These are phyloP conservation scores for Aspergillus leporis DNA, from an alignment of 495 filamentous ascomycete species.

Conservation along the genomic window DNA sequence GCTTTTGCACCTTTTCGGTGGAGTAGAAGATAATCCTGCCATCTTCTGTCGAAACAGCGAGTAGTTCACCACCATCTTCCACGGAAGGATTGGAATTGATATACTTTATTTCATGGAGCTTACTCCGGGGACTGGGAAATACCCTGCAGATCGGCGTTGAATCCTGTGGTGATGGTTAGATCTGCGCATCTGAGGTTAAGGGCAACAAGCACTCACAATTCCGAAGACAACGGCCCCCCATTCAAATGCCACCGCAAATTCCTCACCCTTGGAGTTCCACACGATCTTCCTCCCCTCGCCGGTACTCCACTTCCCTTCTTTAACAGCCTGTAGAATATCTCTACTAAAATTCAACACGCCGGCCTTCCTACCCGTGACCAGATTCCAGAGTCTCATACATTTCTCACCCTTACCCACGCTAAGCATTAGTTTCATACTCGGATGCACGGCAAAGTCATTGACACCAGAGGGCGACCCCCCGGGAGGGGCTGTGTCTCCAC, in stretches of 20 bases:
- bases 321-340: constrained; percentile 65
- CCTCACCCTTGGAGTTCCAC: constrained; percentile 74
- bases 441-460: constrained; percentile 94
- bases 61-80: constrained; percentile 48
- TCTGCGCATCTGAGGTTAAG: background rate
- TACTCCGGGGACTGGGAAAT: constrained; percentile 66
- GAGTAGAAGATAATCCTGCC: constrained; percentile 85
- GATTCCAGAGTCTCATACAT: constrained; percentile 92
- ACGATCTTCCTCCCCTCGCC: constrained; percentile 83
- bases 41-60: constrained; percentile 90
- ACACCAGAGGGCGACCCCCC: constrained; percentile 85
- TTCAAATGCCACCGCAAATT: constrained; percentile 89
- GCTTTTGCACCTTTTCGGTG: constrained; percentile 47
- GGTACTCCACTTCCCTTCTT: constrained; percentile 71
- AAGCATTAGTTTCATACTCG: constrained; percentile 93
- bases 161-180: constrained; percentile 49
- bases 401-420: constrained; percentile 85
- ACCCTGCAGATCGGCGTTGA: constrained; percentile 75
- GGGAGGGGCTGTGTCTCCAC: constrained; percentile 84
- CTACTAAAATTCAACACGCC: constrained; percentile 82
- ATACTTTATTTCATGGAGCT: constrained; percentile 81
- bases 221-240: constrained; percentile 82
- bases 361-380: constrained; percentile 94
- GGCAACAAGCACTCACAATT: constrained; percentile 51
- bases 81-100: constrained; percentile 47